Conservation (phyloP, 73 alveolate species). For the Paramecium octaurelia region DNA sequence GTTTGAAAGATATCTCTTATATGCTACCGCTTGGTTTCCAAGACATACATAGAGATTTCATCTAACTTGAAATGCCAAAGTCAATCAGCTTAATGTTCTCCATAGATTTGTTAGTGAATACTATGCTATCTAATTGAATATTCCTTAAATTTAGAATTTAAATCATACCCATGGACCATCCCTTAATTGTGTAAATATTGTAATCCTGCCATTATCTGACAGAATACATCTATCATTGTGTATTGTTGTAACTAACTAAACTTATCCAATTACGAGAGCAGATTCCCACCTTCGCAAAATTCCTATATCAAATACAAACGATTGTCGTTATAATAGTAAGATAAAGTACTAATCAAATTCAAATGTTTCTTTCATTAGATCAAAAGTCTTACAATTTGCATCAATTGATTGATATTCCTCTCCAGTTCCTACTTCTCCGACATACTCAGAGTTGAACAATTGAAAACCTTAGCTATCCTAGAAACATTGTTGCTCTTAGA, state of each 20-base stretch:
- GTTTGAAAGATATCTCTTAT: background rate
- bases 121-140: background rate
- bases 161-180: conserved; percentile 21
- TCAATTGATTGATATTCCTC: background rate
- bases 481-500: background rate
- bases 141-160: background rate
- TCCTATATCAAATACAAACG: background rate
- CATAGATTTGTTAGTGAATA: background rate
- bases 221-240: background rate
- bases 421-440: background rate
- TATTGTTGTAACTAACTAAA: background rate
- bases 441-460: background rate
- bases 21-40: background rate
- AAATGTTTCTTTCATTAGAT: background rate
- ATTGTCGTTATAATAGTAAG: background rate
- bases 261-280: background rate
- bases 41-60: background rate
- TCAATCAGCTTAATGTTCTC: background rate
- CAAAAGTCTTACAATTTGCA: background rate
- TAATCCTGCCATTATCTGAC: conserved; percentile 18
- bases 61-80: background rate
- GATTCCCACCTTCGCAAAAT: conserved; percentile 24
- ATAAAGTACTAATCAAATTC: background rate
- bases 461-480: background rate
- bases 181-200: background rate